Evolutionary conservation across 106 monocot genomes (phyloP), one percentile per base, ranked within the genome.

Genomic region (Apostasia ramifera): DNA sequence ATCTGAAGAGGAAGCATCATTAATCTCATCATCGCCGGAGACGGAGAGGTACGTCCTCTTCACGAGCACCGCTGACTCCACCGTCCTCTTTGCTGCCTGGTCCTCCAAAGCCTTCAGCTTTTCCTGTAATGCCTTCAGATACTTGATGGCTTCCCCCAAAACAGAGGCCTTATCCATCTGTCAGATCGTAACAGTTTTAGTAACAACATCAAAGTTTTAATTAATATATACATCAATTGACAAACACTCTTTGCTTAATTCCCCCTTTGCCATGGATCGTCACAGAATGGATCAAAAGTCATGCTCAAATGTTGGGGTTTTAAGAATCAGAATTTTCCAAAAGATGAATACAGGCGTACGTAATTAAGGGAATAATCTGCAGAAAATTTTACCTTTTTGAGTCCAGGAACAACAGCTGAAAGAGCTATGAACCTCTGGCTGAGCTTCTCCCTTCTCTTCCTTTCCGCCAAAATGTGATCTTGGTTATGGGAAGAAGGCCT

Each of bases 391-490:
- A 88, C 92, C 92, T 92, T 92, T 57, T 93, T 93, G 4, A 93
- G 77, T 38, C 83, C 88, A 15, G 88, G 92, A 56, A 93, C 73
- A 12, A 93, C 59, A 3, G 85, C 87, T 3, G 92, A 81, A 2
- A 93, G 74, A 0, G 88, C 89, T 44, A 93, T 90, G 66, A 94
- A 90, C 62, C 76, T 74, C 74, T 87, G 90, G 70, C 84, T 90
- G 8, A 94, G 78, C 82, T 94, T 94, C 69, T 94, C 90, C 68
- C 93, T 74, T 13, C 93, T 70, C 76, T 79, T 94, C 76, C 93
- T 82, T 84, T 94, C 93, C 0, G 93, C 84, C 3, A 94, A 67
- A 11, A 90, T 83, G 57, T 94, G 93, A 6, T 94, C 93, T 37
- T 86, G 78, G 59, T 81, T 74, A 65, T 78, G 74, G 6, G 77